Conservation (phyloP, 2,329 filamentous ascomycete genomes). For the Fusarium illudens region DNA sequence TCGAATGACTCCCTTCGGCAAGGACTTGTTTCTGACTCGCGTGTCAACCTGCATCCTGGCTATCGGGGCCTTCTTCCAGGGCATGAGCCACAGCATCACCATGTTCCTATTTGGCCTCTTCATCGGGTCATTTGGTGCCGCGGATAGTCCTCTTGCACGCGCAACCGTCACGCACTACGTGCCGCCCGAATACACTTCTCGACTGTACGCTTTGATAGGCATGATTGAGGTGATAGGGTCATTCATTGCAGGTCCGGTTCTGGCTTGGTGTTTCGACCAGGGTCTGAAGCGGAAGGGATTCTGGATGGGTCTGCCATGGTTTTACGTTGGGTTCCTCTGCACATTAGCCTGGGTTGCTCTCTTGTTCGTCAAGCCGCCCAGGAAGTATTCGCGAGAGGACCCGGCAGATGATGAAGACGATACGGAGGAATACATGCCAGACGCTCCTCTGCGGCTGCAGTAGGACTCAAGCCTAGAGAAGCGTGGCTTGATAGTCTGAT, state of each 20-base stretch:
- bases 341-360: conserved; percentile 42
- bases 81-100: conserved; percentile 44
- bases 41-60: conserved; percentile 47
- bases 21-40: conserved; percentile 50
- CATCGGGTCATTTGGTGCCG: conserved; percentile 50
- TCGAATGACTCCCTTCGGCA: conserved; percentile 46
- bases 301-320: conserved; percentile 52
- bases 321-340: conserved; percentile 49
- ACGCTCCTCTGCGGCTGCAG: conserved; percentile 36
- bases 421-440: conserved; percentile 35
- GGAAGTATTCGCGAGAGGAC: conserved; percentile 27
- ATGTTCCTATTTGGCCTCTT: conserved; percentile 51
- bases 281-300: conserved; percentile 48
- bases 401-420: conserved; percentile 25
- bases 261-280: conserved; percentile 51
- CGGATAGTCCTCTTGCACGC: conserved; percentile 49
- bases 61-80: conserved; percentile 47
- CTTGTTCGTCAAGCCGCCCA: conserved; percentile 47
- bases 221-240: conserved; percentile 52
- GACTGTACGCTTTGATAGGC: conserved; percentile 52
- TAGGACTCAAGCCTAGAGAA: conserved; percentile 7
- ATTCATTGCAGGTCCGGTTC: conserved; percentile 51
- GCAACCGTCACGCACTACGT: conserved; percentile 54
- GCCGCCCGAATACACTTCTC: conserved; percentile 49
- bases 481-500: not conserved